A percentile compares a stretch with the other conserved stretches of the same genome.
Evolutionary conservation across 2,329 filamentous ascomycete species (phyloP).

Genomic region (Pseudocercospora macadamiae): DNA sequence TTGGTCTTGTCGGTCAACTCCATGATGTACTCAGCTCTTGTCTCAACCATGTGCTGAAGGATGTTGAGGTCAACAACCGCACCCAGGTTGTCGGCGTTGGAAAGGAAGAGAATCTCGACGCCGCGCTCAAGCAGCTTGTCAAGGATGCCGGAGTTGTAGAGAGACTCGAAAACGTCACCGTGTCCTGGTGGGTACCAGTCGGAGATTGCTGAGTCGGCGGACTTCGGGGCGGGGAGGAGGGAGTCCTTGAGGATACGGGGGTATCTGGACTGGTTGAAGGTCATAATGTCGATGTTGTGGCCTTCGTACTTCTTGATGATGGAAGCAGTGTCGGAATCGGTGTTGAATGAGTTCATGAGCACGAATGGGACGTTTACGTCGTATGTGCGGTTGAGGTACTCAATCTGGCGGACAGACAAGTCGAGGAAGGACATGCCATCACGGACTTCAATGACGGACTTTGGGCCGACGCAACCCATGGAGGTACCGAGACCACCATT

Average conservation of each 20-base stretch:
- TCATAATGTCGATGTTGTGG: constrained; percentile 98
- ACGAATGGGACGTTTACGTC: constrained; percentile 96
- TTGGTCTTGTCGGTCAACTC: constrained; percentile 99
- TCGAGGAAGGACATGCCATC: constrained; percentile 99
- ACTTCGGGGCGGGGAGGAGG: constrained; percentile 91
- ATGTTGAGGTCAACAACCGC: constrained; percentile 98
- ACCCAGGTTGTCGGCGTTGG: constrained; percentile 98
- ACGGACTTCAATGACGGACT: constrained; percentile 98
- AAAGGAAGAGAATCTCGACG: constrained; percentile 97
- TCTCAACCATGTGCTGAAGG: constrained; percentile 99
- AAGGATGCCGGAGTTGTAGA: constrained; percentile 98
- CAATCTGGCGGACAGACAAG: constrained; percentile 96
- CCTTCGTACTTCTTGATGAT: constrained; percentile 99
- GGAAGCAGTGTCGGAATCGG: constrained; percentile 93
- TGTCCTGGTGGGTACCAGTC: constrained; percentile 99
- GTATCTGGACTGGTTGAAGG: constrained; percentile 99
- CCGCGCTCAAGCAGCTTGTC: constrained; percentile 94
- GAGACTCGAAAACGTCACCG: constrained; percentile 98
- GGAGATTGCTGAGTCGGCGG: constrained; percentile 79
- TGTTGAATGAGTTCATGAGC: constrained; percentile 99
- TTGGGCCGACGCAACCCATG: constrained; percentile 98
- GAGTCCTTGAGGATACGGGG: constrained; percentile 98
- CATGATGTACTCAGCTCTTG: constrained; percentile 98
- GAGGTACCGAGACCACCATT: constrained; percentile 99
- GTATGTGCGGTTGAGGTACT: constrained; percentile 98